Evolutionary conservation across 805 yeast genomes (phyloP).

Genomic region (Kluyveromyces lactis): DNA sequence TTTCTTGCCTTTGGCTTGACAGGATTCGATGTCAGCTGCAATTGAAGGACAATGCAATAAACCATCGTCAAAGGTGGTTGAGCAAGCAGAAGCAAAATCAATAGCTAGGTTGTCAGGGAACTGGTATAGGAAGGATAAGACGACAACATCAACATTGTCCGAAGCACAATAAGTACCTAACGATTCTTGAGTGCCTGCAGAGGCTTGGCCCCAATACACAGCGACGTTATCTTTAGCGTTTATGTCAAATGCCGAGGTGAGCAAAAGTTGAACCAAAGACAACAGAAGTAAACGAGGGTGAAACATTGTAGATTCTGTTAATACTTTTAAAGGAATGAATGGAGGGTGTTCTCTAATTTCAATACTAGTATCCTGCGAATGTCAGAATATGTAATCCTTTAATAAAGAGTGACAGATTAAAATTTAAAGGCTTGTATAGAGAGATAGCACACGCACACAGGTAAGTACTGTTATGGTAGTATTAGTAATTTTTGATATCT

Average conservation of each 20-base stretch:
- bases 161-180: conserved; percentile 53
- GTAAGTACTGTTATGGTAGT: no score
- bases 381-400: no score
- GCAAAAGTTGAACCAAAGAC: conserved; percentile 2
- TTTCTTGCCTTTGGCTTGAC: conserved; percentile 74
- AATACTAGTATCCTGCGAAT: no score
- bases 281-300: neutral
- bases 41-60: conserved; percentile 43
- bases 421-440: no score
- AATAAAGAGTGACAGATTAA: no score
- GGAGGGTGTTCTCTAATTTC: no score
- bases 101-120: conserved; percentile 46
- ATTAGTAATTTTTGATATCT: no score
- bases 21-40: conserved; percentile 60
- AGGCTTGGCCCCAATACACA: conserved; percentile 84
- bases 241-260: conserved; percentile 27
- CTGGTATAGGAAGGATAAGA: conserved; percentile 59
- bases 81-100: conserved; percentile 52
- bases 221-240: conserved; percentile 52
- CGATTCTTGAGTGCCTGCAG: conserved; percentile 49
- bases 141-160: conserved; percentile 59
- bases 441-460: no score
- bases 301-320: neutral
- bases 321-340: no score
- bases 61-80: conserved; percentile 31